Base-by-base conservation (phyloP, 2,329 filamentous ascomycete species). In the Plectosphaerella sp. region DNA sequence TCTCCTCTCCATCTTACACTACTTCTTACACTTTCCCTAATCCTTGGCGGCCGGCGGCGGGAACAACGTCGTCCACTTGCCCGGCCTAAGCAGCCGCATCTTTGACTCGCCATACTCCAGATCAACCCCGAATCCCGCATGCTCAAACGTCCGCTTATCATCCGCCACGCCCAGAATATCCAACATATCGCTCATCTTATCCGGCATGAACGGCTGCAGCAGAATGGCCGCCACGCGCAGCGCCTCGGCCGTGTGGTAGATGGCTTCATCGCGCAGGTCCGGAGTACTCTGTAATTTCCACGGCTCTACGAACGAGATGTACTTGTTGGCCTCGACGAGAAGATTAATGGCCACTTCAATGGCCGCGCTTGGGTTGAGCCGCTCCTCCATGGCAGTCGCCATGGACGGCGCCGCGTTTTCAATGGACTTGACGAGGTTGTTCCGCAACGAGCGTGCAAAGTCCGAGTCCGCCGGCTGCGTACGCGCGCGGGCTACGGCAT, bases 181-280 rank as follows among this genome's bases (percentile, higher is more conserved):
- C 1, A 99, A 79, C 33, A 97, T 69, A 58, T 82, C 73, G 11
- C 71, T 70, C 46, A 90, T 81, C 68, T 95, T 96, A 41, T 73
- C 76, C 0, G 94, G 94, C 80, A 99, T 96, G 63, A 92, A 89
- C 1, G 94, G 91, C 67, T 96, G 92, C 45, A 99, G 73, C 46
- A 97, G 74, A 59, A 99, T 96, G 14, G 86, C 90, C 1, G 78
- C 75, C 22, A 97, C 82, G 37, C 94, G 87, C 46, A 97, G 67
- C 5, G 87, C 81, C 70, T 99, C 94, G 9, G 86, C 81, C 43
- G 78, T 76, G 43, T 87, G 77, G 66, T 83, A 97, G 25, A 99
- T 76, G 37, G 80, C 78, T 59, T 77, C 74, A 57, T 86, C 72
- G 1, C 65, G 68, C 3, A 65, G 61, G 0, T 12, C 4, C 28